Percentiles rank a stretch among this genome's conserved stretches.
phyloP scores from a whole-genome alignment of 2,329 filamentous ascomycete genomes.

The Monosporascus ibericus region DNA sequence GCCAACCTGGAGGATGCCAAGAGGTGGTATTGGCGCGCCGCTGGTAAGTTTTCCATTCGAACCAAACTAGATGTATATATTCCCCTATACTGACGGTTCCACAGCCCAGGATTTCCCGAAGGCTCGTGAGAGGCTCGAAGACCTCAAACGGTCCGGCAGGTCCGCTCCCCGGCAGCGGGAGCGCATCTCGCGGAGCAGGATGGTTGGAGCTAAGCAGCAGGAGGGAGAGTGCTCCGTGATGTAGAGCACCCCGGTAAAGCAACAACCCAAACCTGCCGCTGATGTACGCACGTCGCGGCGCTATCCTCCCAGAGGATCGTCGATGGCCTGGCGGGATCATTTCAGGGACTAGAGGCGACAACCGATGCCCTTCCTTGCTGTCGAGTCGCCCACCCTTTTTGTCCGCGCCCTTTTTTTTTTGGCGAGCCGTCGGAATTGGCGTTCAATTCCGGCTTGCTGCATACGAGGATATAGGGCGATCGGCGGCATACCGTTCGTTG shows the following conservation, averaged over 20 bases:
- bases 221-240: constrained; percentile 85
- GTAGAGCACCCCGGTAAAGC: constrained; percentile 38
- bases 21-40: constrained; percentile 96
- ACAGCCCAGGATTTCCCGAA: constrained; percentile 91
- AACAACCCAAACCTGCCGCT: neutral
- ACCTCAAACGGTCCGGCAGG: constrained; percentile 75
- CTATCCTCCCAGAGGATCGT: neutral
- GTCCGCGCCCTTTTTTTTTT: neutral
- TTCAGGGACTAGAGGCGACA: neutral
- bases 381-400: neutral
- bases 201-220: constrained; percentile 64
- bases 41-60: constrained; percentile 59
- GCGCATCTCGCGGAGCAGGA: constrained; percentile 73
- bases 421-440: neutral
- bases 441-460: neutral
- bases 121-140: constrained; percentile 85
- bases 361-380: neutral
- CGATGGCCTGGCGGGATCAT: neutral
- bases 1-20: constrained; percentile 91
- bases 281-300: neutral
- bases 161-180: constrained; percentile 68
- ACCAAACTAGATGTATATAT: too few species aligned
- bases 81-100: neutral
- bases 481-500: too few species aligned
- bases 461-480: neutral